Base-by-base conservation (phyloP, 1,284 basidiomycete genomes). In the Ustilago trichophora region DNA sequence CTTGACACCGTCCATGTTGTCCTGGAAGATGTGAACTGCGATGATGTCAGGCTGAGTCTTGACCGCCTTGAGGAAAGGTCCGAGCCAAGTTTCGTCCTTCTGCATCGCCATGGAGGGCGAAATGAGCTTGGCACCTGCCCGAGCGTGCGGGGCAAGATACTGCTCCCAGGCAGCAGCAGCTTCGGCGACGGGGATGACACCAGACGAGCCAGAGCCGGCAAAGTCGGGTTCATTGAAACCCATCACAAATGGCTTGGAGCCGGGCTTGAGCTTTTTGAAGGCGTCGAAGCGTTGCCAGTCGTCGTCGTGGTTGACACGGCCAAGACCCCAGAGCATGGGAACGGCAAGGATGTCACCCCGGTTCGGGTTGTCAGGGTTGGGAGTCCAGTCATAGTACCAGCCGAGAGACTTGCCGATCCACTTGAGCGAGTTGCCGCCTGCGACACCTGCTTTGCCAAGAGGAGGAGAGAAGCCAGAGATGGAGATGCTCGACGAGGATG, bases 21-120 rank as follows among this genome's bases (percentile, higher is more conserved):
- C 57, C 37, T 73, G 66, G 67, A 76, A 76, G 44, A 76, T 75
- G 54, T 76, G 75, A 0, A 76, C 73, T n/a, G 57, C 66, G 43
- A 76, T 69, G 21, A 64, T 54, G 58, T 76, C 75, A 22, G 75
- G 75, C 36, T 76, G 49, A n/a, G 40, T 54, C 50, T 58, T 52
- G 55, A 75, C 49, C 5, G 46, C 54, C 12, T 51, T 40, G 15
- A 76, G 52, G 63, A 76, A 76, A 3, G 66, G 63, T 0, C 21
- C 40, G 13, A 75, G 25, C 66, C 58, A 67, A 4, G 29, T 71
- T 33, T 76, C 75, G 55, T 73, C 62, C 43, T 56, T 55, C 58
- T 76, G 75, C 59, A 60, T 70, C 27, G 74, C 74, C 56, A 65
- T 65, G 11, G 44, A 51, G 38, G 74, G 74, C 21, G 66, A 71